phyloP scores from a whole-genome alignment of 768 basidiomycete species.

The Scleroderma citrinum region DNA sequence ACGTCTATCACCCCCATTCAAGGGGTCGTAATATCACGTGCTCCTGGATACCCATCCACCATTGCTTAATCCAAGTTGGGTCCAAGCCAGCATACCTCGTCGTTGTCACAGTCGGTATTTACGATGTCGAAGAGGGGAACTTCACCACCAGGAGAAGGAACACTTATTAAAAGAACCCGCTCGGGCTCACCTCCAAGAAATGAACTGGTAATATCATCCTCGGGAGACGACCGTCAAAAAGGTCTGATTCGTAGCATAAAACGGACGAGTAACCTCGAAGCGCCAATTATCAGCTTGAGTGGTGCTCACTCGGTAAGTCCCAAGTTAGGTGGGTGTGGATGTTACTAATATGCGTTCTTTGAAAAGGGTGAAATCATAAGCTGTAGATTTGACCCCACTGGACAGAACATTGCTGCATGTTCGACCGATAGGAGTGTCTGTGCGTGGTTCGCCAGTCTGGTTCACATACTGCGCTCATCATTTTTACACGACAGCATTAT shows the following conservation, averaged over 20 bases:
- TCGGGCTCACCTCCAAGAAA: slow-evolving; percentile 47
- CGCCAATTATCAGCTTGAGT: slow-evolving; percentile 87
- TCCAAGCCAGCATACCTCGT: no score
- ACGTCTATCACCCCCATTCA: no score
- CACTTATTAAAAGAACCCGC: slow-evolving; percentile 58
- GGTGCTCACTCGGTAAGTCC: slow-evolving; percentile 78
- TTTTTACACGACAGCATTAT: slow-evolving; percentile 51
- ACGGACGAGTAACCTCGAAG: slow-evolving; percentile 88
- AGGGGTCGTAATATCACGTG: no score
- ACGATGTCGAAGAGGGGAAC: slow-evolving; percentile 67
- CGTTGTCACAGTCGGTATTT: no score
- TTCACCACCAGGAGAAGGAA: slow-evolving; percentile 48
- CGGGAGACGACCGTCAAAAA: slow-evolving; percentile 66
- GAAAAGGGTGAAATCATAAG: slow-evolving; percentile 78
- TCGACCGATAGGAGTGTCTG: slow-evolving; percentile 88
- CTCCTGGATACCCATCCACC: no score
- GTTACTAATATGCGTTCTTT: not conserved
- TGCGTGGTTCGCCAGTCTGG: slow-evolving; percentile 35
- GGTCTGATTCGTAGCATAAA: slow-evolving; percentile 80
- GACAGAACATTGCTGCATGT: slow-evolving; percentile 89
- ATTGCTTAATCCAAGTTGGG: no score
- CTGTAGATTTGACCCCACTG: slow-evolving; percentile 91
- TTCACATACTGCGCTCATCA: slow-evolving; percentile 2
- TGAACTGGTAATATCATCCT: slow-evolving; percentile 74
- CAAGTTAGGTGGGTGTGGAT: not conserved